Evolutionary conservation across 805 yeast species (phyloP).

Genomic region (Suhomyces prunicola): DNA sequence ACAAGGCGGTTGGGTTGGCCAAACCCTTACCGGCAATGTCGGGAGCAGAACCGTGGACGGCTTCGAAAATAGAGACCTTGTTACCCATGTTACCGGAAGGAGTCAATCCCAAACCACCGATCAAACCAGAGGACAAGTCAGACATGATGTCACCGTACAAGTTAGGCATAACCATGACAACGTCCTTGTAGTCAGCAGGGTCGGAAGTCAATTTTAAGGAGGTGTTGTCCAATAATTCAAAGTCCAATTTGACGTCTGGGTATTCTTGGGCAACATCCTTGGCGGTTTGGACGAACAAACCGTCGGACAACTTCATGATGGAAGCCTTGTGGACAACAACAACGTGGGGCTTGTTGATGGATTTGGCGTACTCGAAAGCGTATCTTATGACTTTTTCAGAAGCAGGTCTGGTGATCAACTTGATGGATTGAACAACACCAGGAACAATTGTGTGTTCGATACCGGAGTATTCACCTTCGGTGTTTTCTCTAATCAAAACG

Average conservation of each 20-base stretch:
- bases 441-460: constrained; percentile 97
- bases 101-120: constrained; percentile 98
- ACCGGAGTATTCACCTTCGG: constrained; percentile 99
- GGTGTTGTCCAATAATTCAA: constrained; percentile 93
- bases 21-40: constrained; percentile 98
- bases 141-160: constrained; percentile 99
- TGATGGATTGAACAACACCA: constrained; percentile 97
- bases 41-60: constrained; percentile 99
- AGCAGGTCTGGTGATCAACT: constrained; percentile 93
- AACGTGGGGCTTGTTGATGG: constrained; percentile 83
- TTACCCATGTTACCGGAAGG: constrained; percentile 99
- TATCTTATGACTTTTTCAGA: constrained; percentile 95
- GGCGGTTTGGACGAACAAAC: constrained; percentile 91
- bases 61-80: constrained; percentile 96
- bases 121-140: constrained; percentile 94
- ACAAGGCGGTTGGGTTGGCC: constrained; percentile 98
- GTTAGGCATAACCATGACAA: constrained; percentile 98
- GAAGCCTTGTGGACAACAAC: constrained; percentile 97
- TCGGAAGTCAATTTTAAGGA: constrained; percentile 86
- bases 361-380: constrained; percentile 94
- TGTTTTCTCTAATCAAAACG: constrained; percentile 96
- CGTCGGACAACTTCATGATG: constrained; percentile 97
- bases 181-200: constrained; percentile 81
- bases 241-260: constrained; percentile 82
- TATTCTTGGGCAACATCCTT: constrained; percentile 85